Conservation (phyloP, 495 filamentous ascomycete species). For the Daldinia vernicosa region DNA sequence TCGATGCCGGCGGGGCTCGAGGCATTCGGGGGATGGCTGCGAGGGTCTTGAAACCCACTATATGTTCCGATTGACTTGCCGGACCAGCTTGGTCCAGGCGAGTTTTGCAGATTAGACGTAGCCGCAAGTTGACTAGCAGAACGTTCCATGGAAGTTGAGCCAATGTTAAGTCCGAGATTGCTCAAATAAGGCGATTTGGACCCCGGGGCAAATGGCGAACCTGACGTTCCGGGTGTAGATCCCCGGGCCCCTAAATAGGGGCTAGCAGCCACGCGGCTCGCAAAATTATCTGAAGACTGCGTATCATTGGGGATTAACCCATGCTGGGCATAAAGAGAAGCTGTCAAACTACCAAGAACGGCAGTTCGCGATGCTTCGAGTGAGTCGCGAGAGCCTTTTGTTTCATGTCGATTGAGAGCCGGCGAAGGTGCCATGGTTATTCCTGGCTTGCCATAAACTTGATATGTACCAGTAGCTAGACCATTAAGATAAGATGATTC, state of each 20-base stretch:
- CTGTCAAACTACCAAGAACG: slow-evolving; percentile 39
- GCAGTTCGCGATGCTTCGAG: slow-evolving; percentile 39
- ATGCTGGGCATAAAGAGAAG: slow-evolving; percentile 42
- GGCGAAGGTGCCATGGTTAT: slow-evolving; percentile 5
- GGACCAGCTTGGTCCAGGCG: slow-evolving; percentile 21
- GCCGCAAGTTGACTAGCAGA: slow-evolving; percentile 23
- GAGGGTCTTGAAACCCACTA: slow-evolving; percentile 1
- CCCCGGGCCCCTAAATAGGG: slow-evolving; percentile 17
- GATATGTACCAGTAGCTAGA: slow-evolving; percentile 12
- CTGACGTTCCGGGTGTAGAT: slow-evolving; percentile 9
- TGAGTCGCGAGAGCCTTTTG: slow-evolving; percentile 22
- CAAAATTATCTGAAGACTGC: slow-evolving; percentile 5
- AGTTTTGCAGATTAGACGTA: slow-evolving; percentile 12
- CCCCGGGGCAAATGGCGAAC: slow-evolving; percentile 10
- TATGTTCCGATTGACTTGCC: slow-evolving; percentile 3
- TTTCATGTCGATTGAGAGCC: slow-evolving; percentile 11
- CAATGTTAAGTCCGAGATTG: slow-evolving; percentile 6
- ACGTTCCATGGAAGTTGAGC: slow-evolving; percentile 30
- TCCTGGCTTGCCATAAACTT: background rate
- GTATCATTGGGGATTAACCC: slow-evolving; percentile 20
- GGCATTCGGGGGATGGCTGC: slow-evolving; percentile 1
- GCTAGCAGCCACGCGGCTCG: slow-evolving; percentile 3
- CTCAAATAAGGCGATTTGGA: slow-evolving; percentile 12
- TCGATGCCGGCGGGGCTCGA: slow-evolving; percentile 26
- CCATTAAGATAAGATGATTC: slow-evolving; percentile 37